Evolutionary conservation across 306 rosid species (phyloP), one percentile per base, ranked within the genome.

Genomic region (Cercis canadensis): DNA sequence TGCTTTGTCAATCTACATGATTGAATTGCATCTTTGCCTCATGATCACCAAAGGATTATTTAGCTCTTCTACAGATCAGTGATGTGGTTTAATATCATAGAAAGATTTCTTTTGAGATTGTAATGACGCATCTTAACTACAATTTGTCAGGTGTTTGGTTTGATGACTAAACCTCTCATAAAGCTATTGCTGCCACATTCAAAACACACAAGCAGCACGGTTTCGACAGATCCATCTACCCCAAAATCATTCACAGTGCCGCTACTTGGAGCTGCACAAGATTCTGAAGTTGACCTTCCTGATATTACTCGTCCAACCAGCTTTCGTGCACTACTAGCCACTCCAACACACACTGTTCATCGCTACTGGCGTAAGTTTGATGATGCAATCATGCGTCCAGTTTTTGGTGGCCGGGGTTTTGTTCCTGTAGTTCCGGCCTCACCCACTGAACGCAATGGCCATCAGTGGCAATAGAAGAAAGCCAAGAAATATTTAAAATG

Each of bases 391-490:
- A 95, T 95, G 99, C 96, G 97, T 15, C 99, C 99, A 9, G 81
- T 91, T 67, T 95, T 95, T 52, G 99, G 99, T 5, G 99, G 99
- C 52, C 86, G 99, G 69, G 97, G 96, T 64, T 91, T 91, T 78
- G 97, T 91, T 83, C 96, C 91, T 2, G 83, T 78, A 41, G 89
- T 31, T 62, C 92, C 95, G 8, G 78, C 83, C 39, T 78, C 95
- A 0, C 90, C 96, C 29, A 83, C 91, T 4, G 88, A 83, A 39
- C 66, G 73, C 50, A 50, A 72, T 40, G 55, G n/a, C 15, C 62
- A 58, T 41, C 82, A 69, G 66, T 83, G 82, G 86, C 87, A 83
- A 2, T 88, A 83, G 71, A 74, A 67, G 33, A 50, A 37, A 49
- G 73, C 51, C 44, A 6, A 47, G 57, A 41, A 80, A 68, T 13